Base-by-base conservation (phyloP, 164 flowering plant genomes). In the Akebia trifoliata region DNA sequence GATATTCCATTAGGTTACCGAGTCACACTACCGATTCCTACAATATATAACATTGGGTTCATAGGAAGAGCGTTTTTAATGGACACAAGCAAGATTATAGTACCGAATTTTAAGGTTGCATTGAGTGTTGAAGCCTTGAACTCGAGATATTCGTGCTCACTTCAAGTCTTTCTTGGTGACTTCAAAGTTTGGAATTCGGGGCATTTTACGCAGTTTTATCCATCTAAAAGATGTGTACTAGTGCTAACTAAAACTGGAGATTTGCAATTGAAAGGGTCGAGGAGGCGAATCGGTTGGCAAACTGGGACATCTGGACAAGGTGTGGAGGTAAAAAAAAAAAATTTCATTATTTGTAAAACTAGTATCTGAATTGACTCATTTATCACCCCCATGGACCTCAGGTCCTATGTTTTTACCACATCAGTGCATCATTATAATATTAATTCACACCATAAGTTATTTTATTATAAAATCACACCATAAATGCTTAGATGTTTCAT, bases 171-270 rank as follows among this genome's bases (percentile, higher is more conserved):
- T 52, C 78, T 87, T n/a, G 95, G 90, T 17, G 82, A 77, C 28
- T 76, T 81, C 20, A 77, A 66, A 65, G 93, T 87, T 2, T 90
- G 97, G 97, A 77, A 63, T 49, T 90, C 97, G 2, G 85, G 81
- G 2, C 89, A 85, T 66, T 70, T 59, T 28, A 78, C 85, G 4
- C 56, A 36, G 24, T 87, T 90, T 52, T 78, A 60, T 59, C 69
- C 81, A 0, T 22, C 71, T 1, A 77, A 77, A 3, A 62, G 34
- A 42, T 90, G 97, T 46, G 62, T 72, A 8, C 72, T 90, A 30
- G 84, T 81, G 76, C 75, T 90, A 2, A 78, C 80, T 2, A 45
- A 58, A 3, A 62, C 59, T 35, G 95, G 97, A 17, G 86, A 83
- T 49, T 73, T 85, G 53, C 72, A 65, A 58, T 56, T 87, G 52